A percentile compares a stretch with the other conserved stretches of the same genome.
phyloP scores from a whole-genome alignment of 148 eudicot genomes.

The Rhododendron mucronatum region DNA sequence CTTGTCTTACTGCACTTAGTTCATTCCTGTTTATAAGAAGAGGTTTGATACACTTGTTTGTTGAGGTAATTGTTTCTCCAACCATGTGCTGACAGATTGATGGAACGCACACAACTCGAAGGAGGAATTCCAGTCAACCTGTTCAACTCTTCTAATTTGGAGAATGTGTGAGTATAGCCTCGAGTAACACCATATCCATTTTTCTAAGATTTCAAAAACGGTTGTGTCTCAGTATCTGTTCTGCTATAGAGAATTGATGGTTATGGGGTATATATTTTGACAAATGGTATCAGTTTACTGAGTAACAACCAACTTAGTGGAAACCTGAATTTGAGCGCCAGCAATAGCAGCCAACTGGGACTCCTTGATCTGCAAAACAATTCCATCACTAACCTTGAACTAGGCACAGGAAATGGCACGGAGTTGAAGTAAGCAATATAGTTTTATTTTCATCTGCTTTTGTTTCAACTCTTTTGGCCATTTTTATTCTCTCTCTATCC shows the following conservation, averaged over 20 bases:
- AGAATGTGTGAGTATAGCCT: background rate
- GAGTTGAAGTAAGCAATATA: slow-evolving; percentile 32
- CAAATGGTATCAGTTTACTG: slow-evolving; percentile 33
- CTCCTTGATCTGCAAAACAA: slow-evolving; percentile 58
- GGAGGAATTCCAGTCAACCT: background rate
- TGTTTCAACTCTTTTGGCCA: background rate
- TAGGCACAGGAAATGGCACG: background rate
- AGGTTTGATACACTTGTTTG: background rate
- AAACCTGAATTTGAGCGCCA: slow-evolving; percentile 38
- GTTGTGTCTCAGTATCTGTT: background rate
- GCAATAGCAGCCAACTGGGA: slow-evolving; percentile 20
- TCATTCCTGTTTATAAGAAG: background rate
- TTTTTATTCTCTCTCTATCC: background rate
- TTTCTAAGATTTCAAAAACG: background rate
- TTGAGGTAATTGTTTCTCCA: background rate
- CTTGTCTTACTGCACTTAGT: background rate
- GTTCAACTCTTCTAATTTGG: background rate
- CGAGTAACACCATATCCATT: background rate
- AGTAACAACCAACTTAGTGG: slow-evolving; percentile 52
- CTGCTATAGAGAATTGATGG: background rate
- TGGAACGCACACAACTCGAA: background rate
- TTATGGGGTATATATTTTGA: background rate
- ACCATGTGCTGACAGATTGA: background rate
- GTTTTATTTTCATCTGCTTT: background rate
- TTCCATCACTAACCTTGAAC: slow-evolving; percentile 26